These are phyloP conservation scores for Zygosaccharomyces lentus DNA, from an alignment of 805 yeast species.

Conservation along the genomic window DNA sequence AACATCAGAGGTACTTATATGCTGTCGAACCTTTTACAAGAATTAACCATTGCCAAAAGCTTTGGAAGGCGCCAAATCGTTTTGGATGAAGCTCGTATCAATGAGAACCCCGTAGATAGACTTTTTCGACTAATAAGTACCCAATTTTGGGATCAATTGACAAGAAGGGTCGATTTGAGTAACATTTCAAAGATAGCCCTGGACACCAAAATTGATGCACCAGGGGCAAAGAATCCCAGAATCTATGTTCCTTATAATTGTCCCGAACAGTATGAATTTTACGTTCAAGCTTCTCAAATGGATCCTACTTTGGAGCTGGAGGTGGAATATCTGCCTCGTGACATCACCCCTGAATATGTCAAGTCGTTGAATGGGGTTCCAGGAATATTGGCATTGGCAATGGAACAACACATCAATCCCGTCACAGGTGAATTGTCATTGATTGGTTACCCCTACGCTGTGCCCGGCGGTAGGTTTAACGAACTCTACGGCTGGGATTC, in stretches of 20 bases:
- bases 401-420: slow-evolving; percentile 51
- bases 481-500: slow-evolving; percentile 99
- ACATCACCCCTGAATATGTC: slow-evolving; percentile 73
- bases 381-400: slow-evolving; percentile 79
- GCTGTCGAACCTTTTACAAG: slow-evolving; percentile 83
- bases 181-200: slow-evolving; percentile 65
- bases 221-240: slow-evolving; percentile 61
- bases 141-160: slow-evolving; percentile 76
- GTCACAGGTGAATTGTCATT: slow-evolving; percentile 46
- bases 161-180: slow-evolving; percentile 61
- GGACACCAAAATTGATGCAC: slow-evolving; percentile 70
- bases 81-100: slow-evolving; percentile 76
- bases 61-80: slow-evolving; percentile 74
- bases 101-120: slow-evolving; percentile 82
- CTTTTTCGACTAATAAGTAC: slow-evolving; percentile 67
- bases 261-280: slow-evolving; percentile 70
- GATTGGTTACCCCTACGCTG: slow-evolving; percentile 78
- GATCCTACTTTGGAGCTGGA: slow-evolving; percentile 59
- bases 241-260: slow-evolving; percentile 71
- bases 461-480: slow-evolving; percentile 96
- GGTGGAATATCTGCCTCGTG: slow-evolving; percentile 71
- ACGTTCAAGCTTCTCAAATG: slow-evolving; percentile 45
- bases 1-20: slow-evolving; percentile 85
- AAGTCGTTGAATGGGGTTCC: slow-evolving; percentile 75
- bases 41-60: slow-evolving; percentile 77